Base-by-base conservation (phyloP, 208 protist genomes). In the Acanthamoeba royreba region DNA sequence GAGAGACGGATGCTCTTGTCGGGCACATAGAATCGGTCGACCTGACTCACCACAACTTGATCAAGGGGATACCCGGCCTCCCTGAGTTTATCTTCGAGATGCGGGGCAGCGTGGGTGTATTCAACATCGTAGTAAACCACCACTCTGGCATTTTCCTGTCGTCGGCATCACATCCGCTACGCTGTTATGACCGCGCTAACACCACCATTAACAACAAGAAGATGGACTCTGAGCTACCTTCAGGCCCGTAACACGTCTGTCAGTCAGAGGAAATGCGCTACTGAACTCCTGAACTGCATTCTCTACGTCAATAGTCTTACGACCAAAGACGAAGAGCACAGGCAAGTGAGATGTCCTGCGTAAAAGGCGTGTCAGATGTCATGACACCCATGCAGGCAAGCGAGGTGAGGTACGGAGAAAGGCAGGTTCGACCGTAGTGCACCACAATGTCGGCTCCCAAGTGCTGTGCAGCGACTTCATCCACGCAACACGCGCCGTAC, bases 401-500 rank as follows among this genome's bases (percentile, higher is more conserved):
- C n/a, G 61, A 33, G 5, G 4, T 5, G 61, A 92, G 69, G 31
- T 95, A 95, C 86, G 58, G 94, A 77, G 94, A 95, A 49, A 96
- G 74, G 69, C 95, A 97, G 13, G 93, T 92, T 31, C 89, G 89
- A 38, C 96, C 96, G 77, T 96, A 96, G 79, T 97, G 96, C n/a
- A 97, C 93, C 22, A 97, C 66, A 17, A 96, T 49, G 66, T 96
- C 92, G n/a, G 95, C 93, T 28, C 77, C 79, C 4, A 95, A 42
- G 61, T 97, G 96, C 52, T 95, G 69, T 2, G 95, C 95, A 5
- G 94, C 94, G 0, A 97, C 95, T 42, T 95, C 94, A 93, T 97
- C 96, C 38, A 97, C 94, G 79, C 95, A 96, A 91, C 95, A 97
- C 4, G 77, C 92, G 46, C 95, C 96, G 79, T 96, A 97, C 17